Base-by-base conservation (phyloP, 495 filamentous ascomycete species). In the Xylaria grammica region DNA sequence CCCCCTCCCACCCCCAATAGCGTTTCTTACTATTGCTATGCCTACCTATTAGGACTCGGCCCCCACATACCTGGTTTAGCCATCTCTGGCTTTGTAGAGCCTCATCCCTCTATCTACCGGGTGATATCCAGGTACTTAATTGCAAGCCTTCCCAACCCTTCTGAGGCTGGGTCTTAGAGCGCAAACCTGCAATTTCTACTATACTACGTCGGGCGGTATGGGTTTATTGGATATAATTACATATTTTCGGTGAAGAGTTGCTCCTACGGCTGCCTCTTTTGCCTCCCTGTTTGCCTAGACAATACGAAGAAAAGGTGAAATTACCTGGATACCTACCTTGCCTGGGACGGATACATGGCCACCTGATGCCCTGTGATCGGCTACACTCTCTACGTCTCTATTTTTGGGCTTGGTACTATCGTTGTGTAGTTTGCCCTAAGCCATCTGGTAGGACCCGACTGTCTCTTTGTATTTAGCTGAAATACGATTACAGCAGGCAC, bases 121-220 rank as follows among this genome's bases (percentile, higher is more conserved):
- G 45, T 24, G 4, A 15, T 11, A 48, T 26, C 20, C 22, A 24
- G n/a, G 3, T 26, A 49, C 11, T 15, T 49, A 29, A 17, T n/a
- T n/a, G n/a, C n/a, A n/a, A n/a, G n/a, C n/a, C n/a, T n/a, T n/a
- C n/a, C n/a, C n/a, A n/a, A n/a, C n/a, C n/a, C n/a, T n/a, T n/a
- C n/a, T n/a, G n/a, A n/a, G n/a, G n/a, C n/a, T n/a, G n/a, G n/a
- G n/a, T n/a, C n/a, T n/a, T n/a, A n/a, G n/a, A n/a, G n/a, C n/a
- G n/a, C n/a, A n/a, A n/a, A 51, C 30, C 30, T 55, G 53, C 53
- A 42, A 56, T 24, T 42, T 56, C 53, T 20, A 55, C 32, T n/a
- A n/a, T n/a, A n/a, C n/a, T 55, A 9, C 52, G 17, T 4, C 6
- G 15, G 40, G 32, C 32, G 4, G 11, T 11, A 11, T 36, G 32